Evolutionary conservation across 2,329 filamentous ascomycete species (phyloP).

Genomic region (Botrytis elliptica): DNA sequence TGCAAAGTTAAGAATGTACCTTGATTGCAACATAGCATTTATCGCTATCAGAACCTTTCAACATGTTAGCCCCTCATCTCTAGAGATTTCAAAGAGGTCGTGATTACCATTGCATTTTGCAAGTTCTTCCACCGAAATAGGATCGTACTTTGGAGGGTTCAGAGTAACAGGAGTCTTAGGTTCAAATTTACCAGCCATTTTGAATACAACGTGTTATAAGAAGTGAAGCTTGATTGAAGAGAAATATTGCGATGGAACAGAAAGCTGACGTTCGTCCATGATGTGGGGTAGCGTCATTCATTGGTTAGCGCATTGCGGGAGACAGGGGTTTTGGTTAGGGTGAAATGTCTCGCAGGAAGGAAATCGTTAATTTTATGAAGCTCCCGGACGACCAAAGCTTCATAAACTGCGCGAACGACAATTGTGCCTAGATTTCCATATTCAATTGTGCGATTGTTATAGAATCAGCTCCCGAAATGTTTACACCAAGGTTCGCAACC

Average conservation of each 20-base stretch:
- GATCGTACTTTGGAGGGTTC: constrained; percentile 81
- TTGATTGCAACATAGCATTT: constrained; percentile 71
- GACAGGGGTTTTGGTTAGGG: constrained; percentile 3
- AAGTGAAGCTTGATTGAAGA: neutral
- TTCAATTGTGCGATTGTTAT: neutral
- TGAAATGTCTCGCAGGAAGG: constrained; percentile 16
- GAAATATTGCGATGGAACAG: neutral
- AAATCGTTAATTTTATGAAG: constrained; percentile 2
- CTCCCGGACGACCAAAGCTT: constrained; percentile 3
- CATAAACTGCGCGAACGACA: neutral
- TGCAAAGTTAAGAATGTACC: constrained; percentile 41
- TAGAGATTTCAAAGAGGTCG: neutral
- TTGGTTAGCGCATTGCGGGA: constrained; percentile 11
- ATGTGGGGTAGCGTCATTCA: constrained; percentile 22
- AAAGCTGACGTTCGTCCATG: constrained; percentile 3
- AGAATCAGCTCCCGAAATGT: constrained; percentile 29
- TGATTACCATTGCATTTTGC: constrained; percentile 76
- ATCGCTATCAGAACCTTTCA: constrained; percentile 60
- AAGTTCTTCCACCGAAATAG: constrained; percentile 77
- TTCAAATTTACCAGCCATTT: constrained; percentile 67
- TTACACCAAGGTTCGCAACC: constrained; percentile 29
- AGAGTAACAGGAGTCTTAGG: constrained; percentile 76
- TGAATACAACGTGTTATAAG: constrained; percentile 2
- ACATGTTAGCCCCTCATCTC: constrained; percentile 12
- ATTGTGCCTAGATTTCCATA: neutral